Evolutionary conservation across 2,329 filamentous ascomycete species (phyloP).

Genomic region (Ramularia collo-cygni): DNA sequence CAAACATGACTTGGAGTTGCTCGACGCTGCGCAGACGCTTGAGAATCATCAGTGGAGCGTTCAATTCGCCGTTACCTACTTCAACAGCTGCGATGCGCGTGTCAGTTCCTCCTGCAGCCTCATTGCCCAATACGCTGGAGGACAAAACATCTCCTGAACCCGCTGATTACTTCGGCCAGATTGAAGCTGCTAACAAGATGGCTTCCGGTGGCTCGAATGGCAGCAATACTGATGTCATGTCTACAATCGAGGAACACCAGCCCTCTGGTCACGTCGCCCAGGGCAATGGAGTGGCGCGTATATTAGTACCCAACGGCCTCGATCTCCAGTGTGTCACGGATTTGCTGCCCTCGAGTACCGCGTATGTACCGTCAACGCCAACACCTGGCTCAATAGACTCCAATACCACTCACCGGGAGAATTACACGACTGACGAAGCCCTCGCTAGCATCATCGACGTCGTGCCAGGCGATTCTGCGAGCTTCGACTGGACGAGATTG

Average conservation of each 20-base stretch:
- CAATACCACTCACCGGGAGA: conserved; percentile 8
- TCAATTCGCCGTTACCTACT: conserved; percentile 17
- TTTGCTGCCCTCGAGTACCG: conserved; percentile 17
- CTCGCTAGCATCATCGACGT: conserved; percentile 23
- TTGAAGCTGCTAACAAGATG: neutral
- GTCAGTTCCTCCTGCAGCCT: conserved; percentile 13
- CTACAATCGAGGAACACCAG: conserved; percentile 20
- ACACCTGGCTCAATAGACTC: conserved; percentile 13
- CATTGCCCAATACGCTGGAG: conserved; percentile 1
- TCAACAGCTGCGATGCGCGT: conserved; percentile 22
- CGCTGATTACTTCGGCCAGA: conserved; percentile 24
- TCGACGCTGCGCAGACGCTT: conserved; percentile 63
- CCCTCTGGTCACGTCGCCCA: neutral
- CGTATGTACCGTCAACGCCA: conserved; percentile 21
- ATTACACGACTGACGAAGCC: conserved; percentile 11
- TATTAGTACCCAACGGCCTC: conserved; percentile 5
- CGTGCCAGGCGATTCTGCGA: conserved; percentile 35
- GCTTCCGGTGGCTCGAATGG: neutral
- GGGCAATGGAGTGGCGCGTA: neutral
- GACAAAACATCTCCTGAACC: conserved; percentile 14
- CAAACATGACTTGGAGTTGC: conserved; percentile 61
- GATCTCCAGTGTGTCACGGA: conserved; percentile 19
- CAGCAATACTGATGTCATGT: conserved; percentile 13
- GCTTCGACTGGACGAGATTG: conserved; percentile 77
- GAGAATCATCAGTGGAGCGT: conserved; percentile 57